Evolutionary conservation across 305 asterid genomes (phyloP).

Genomic region (Withania somnifera): DNA sequence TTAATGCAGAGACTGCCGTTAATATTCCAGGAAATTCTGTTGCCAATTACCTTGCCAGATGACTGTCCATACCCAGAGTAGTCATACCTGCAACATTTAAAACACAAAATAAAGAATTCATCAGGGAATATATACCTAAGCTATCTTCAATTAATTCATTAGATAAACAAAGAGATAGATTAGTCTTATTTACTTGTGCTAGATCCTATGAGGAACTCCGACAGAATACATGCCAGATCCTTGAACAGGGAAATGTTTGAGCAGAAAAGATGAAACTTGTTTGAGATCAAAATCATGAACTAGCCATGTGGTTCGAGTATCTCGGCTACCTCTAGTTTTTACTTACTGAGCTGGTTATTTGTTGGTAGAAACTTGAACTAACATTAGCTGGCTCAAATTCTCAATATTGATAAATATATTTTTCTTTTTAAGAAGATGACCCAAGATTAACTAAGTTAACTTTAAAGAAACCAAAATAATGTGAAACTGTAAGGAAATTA

Average conservation of each 20-base stretch:
- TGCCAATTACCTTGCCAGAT: conserved; percentile 68
- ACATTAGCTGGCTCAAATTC: neutral
- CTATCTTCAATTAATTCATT: neutral
- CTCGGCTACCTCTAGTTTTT: neutral
- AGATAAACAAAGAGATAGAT: neutral
- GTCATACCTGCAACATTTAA: conserved; percentile 57
- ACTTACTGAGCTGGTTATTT: neutral
- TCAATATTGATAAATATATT: neutral
- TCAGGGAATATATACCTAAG: neutral
- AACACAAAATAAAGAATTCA: conserved; percentile 5
- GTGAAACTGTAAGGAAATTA: neutral
- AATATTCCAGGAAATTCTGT: neutral
- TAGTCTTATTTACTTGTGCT: neutral
- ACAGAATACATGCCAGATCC: neutral
- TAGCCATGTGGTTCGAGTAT: neutral
- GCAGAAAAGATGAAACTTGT: neutral
- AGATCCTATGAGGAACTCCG: neutral
- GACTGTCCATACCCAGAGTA: conserved; percentile 97
- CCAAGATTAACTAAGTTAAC: neutral
- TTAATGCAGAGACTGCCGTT: neutral
- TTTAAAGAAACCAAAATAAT: neutral
- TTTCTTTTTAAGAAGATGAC: neutral
- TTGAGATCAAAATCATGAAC: neutral
- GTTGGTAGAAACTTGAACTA: neutral
- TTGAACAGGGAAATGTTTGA: neutral